A percentile compares a stretch with the other conserved stretches of the same genome.
These are phyloP conservation scores for Apostasia ramifera DNA, from an alignment of 106 monocot genomes.

Conservation along the genomic window DNA sequence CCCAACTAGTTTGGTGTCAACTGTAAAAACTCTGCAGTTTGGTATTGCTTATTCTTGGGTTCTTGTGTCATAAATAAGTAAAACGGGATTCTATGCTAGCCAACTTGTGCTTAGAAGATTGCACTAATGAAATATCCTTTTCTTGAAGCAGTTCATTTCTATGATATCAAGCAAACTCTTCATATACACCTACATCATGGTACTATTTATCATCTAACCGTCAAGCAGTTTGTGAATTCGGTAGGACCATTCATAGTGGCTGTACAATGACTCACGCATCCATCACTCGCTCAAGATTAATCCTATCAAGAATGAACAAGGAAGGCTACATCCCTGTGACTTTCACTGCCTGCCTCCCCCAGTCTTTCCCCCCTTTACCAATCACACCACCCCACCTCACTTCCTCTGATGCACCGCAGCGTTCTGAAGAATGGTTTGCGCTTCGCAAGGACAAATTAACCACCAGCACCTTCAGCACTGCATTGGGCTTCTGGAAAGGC, in stretches of 20 bases:
- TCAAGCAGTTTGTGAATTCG: constrained; percentile 23
- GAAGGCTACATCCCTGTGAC: constrained; percentile 33
- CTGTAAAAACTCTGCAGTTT: too few species aligned
- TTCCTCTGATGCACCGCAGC: constrained; percentile 53
- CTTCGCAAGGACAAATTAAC: constrained; percentile 91
- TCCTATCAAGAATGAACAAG: constrained; percentile 32
- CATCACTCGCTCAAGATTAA: constrained; percentile 15
- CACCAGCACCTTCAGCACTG: constrained; percentile 93
- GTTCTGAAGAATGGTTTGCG: constrained; percentile 92
- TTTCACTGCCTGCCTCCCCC: constrained; percentile 13
- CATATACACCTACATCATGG: too few species aligned
- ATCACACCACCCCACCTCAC: constrained; percentile 20
- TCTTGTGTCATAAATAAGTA: too few species aligned
- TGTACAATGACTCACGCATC: constrained; percentile 18
- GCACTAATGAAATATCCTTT: too few species aligned
- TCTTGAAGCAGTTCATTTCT: too few species aligned
- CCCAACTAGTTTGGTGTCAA: too few species aligned
- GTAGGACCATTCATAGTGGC: constrained; percentile 16
- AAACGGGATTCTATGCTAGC: too few species aligned
- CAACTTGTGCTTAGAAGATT: too few species aligned
- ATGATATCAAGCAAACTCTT: too few species aligned
- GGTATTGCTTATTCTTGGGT: too few species aligned
- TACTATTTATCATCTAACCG: constrained; percentile 10
- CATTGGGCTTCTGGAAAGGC: constrained; percentile 89
- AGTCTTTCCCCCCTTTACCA: constrained; percentile 2